Evolutionary conservation across 1,284 basidiomycete species (phyloP).

Genomic region (Mycena citricolor): DNA sequence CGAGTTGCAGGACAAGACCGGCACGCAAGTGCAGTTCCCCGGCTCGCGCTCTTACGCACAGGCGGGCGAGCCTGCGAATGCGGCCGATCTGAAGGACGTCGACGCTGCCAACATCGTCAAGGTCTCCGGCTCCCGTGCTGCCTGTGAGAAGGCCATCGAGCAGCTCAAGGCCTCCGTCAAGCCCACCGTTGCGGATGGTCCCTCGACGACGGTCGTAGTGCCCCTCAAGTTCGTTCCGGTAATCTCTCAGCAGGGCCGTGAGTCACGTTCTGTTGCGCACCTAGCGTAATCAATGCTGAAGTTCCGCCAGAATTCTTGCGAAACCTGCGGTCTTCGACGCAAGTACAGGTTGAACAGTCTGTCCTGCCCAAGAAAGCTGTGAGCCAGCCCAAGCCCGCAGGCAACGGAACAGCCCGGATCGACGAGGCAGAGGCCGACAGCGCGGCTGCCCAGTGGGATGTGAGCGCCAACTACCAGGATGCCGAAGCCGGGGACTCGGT

Average conservation of each 20-base stretch:
- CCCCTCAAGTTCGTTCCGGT: constrained; percentile 86
- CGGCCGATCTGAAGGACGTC: constrained; percentile 63
- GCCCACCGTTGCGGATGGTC: constrained; percentile 48
- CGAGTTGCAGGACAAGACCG: constrained; percentile 81
- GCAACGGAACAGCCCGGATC: constrained; percentile 66
- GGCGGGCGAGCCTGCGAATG: constrained; percentile 78
- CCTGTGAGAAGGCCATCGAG: constrained; percentile 74
- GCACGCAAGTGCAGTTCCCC: constrained; percentile 90
- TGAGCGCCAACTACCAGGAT: constrained; percentile 74
- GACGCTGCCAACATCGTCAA: constrained; percentile 83
- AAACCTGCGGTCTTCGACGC: constrained; percentile 72
- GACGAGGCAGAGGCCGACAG: constrained; percentile 64
- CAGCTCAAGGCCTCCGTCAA: constrained; percentile 74
- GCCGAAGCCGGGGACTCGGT: constrained; percentile 78
- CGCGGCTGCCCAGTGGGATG: constrained; percentile 62
- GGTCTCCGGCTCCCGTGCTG: constrained; percentile 77
- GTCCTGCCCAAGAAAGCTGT: constrained; percentile 63
- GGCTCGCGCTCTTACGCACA: constrained; percentile 87
- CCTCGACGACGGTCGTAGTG: constrained; percentile 63
- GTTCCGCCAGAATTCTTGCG: constrained; percentile 61
- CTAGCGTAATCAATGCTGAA: not conserved
- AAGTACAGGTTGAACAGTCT: constrained; percentile 80
- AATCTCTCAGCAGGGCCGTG: constrained; percentile 78
- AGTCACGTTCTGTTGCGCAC: not conserved
- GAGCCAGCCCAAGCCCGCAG: constrained; percentile 57